Percentiles rank a stretch among this genome's conserved stretches.
Conservation (phyloP, 2,329 filamentous ascomycete species). For the Penicillium sp. region DNA sequence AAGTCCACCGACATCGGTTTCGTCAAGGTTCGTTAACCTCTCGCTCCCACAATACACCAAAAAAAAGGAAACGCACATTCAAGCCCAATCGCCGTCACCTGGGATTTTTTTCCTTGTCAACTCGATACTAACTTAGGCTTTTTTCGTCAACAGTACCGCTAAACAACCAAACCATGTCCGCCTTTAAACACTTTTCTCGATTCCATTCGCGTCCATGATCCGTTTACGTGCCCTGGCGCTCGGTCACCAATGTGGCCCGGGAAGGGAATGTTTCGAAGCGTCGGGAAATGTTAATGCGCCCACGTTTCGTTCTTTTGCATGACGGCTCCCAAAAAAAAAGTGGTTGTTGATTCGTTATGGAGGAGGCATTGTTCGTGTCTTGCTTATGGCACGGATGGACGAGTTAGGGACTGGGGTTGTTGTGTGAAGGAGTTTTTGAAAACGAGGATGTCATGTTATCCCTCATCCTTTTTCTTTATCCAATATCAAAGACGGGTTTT, state of each 20-base stretch:
- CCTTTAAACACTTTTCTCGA: constrained; percentile 24
- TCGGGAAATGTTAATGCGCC: constrained; percentile 16
- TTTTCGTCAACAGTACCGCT: constrained; percentile 32
- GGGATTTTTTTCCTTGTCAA: background rate
- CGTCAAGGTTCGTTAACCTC: constrained; percentile 58
- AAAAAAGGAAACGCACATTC: background rate
- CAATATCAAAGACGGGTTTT: constrained; percentile 35
- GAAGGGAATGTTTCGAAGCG: constrained; percentile 24
- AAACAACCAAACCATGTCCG: constrained; percentile 30
- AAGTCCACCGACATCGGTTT: constrained; percentile 69
- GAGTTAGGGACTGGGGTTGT: constrained; percentile 30
- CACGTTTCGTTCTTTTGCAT: constrained; percentile 18
- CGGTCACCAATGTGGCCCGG: constrained; percentile 19
- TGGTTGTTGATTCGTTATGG: constrained; percentile 19
- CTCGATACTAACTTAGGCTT: constrained; percentile 1
- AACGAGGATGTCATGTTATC: constrained; percentile 33
- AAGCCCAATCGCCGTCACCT: background rate
- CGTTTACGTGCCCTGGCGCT: constrained; percentile 33
- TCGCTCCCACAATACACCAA: background rate
- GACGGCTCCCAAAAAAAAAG: constrained; percentile 21
- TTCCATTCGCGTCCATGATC: constrained; percentile 35
- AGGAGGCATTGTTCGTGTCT: constrained; percentile 19
- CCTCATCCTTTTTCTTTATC: constrained; percentile 30
- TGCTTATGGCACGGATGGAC: constrained; percentile 23
- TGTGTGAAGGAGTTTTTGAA: constrained; percentile 33